Conservation (phyloP, 768 basidiomycete species). For the Tulasnella sp. region DNA sequence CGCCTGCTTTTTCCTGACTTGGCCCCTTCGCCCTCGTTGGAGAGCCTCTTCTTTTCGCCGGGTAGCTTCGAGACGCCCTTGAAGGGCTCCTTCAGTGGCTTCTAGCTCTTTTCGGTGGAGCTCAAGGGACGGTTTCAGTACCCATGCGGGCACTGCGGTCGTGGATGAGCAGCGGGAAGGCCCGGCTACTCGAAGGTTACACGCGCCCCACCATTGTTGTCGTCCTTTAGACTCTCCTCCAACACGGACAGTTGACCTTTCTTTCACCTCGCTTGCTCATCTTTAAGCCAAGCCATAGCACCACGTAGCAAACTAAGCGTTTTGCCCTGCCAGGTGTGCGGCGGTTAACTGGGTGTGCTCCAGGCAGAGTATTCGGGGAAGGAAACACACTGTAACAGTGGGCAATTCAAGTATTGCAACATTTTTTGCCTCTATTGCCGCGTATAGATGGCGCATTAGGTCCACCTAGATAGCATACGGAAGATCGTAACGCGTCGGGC, state of each 20-base stretch:
- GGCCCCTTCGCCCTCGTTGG: constrained; percentile 49
- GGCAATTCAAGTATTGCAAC: constrained; percentile 86
- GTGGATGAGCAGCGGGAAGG: not conserved
- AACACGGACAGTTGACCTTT: constrained; percentile 55
- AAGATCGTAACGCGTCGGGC: constrained; percentile 61
- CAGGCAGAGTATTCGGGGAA: not conserved
- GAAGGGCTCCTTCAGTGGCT: constrained; percentile 59
- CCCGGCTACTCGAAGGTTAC: not conserved
- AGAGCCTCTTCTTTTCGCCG: constrained; percentile 58
- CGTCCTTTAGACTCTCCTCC: constrained; percentile 25
- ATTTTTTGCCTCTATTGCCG: constrained; percentile 58
- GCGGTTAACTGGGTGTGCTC: not conserved
- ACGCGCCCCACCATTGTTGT: constrained; percentile 1
- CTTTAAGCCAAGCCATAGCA: constrained; percentile 67
- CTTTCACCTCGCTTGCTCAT: constrained; percentile 63
- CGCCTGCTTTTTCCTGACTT: constrained; percentile 54
- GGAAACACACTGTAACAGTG: constrained; percentile 68
- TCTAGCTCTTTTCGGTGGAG: constrained; percentile 64
- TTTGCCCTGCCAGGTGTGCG: constrained; percentile 58
- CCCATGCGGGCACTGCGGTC: constrained; percentile 63
- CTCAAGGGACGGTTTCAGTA: constrained; percentile 64
- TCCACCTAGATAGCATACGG: constrained; percentile 83
- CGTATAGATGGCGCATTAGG: constrained; percentile 84
- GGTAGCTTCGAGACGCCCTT: constrained; percentile 55
- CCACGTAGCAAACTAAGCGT: constrained; percentile 76